A percentile compares a stretch with the other conserved stretches of the same genome.
Conservation (phyloP, 768 basidiomycete species). For the Boletellus sp. region DNA sequence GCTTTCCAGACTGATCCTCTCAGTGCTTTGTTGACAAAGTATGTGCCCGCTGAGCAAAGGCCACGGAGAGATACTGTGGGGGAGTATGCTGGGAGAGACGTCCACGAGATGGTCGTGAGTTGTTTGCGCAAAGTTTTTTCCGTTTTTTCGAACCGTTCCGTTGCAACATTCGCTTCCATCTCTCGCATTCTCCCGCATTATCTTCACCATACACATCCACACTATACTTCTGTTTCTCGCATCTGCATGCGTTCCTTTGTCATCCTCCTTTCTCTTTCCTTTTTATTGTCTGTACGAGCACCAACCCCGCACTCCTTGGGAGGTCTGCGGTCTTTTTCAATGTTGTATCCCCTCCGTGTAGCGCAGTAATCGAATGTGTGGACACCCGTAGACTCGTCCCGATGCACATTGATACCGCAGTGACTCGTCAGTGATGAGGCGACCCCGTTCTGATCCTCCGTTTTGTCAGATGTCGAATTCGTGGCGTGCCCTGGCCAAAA, state of each 20-base stretch:
- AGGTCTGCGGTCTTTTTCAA: slow-evolving; percentile 12
- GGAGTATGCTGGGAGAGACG: slow-evolving; percentile 68
- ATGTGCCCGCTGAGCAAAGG: slow-evolving; percentile 73
- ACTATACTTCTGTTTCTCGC: slow-evolving; percentile 20
- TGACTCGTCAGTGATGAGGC: neutral
- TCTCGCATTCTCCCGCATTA: slow-evolving; percentile 5
- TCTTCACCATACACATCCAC: slow-evolving; percentile 11
- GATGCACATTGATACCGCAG: neutral
- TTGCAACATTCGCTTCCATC: slow-evolving; percentile 7
- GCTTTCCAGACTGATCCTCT: slow-evolving; percentile 70
- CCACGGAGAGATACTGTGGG: slow-evolving; percentile 71
- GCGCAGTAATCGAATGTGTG: slow-evolving; percentile 20
- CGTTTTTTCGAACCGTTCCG: slow-evolving; percentile 6
- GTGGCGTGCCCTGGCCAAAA: slow-evolving; percentile 80
- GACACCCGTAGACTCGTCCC: neutral
- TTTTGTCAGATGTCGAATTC: slow-evolving; percentile 74
- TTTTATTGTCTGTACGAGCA: slow-evolving; percentile 25
- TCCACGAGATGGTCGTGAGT: slow-evolving; percentile 79
- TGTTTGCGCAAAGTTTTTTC: slow-evolving; percentile 12
- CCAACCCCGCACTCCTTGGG: slow-evolving; percentile 1
- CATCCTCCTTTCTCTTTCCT: slow-evolving; percentile 12
- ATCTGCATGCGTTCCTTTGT: slow-evolving; percentile 20
- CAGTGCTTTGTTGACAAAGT: slow-evolving; percentile 77
- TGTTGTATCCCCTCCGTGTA: slow-evolving; percentile 22
- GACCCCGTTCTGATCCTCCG: slow-evolving; percentile 11